Base-by-base conservation (phyloP, 306 rosid genomes). In the Astragalus membranaceus region DNA sequence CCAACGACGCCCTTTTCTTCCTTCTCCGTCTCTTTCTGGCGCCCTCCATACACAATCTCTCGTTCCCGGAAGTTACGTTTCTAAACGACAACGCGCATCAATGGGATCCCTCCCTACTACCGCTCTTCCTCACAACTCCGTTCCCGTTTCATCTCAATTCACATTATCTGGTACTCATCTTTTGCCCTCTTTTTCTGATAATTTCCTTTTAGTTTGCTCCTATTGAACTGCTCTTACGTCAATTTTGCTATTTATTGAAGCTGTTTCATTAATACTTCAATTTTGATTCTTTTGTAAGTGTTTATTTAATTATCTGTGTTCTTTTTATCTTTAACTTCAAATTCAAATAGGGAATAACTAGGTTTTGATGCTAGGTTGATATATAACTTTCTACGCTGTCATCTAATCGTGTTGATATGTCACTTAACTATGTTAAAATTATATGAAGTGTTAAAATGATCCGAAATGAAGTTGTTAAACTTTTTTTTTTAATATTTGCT, bases 41-140 rank as follows among this genome's bases (percentile, higher is more conserved):
- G 23, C 30, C 47, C 65, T 23, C 75, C 80, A 42, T 9, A n/a
- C 11, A 12, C 78, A 72, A 32, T n/a, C 80, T 73, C 78, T 73
- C 64, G 70, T 88, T 75, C 73, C 96, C 6, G 94, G 96, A 9
- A 78, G 87, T 54, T 90, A 90, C 74, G 55, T 93, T 59, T 93
- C 98, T 41, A 90, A 93, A 81, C 85, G 96, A 75, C 88, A 93
- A 80, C 81, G 96, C 36, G 84, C 94, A 6, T 79, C 79, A 10
- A 42, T 78, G 15, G 64, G 9, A 37, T 42, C 81, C 37, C 57
- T 69, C 8, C 56, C 89, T 4, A 44, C 85, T 6, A 36, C 84
- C 0, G 15, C 56, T 55, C 49, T 58, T 62, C 71, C 80, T 30
- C 59, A 80, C 12, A 58, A 80, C 12, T 80, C 83, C 2, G 6